Base-by-base conservation (phyloP, 1,284 basidiomycete genomes). In the Cystobasidium sp. region DNA sequence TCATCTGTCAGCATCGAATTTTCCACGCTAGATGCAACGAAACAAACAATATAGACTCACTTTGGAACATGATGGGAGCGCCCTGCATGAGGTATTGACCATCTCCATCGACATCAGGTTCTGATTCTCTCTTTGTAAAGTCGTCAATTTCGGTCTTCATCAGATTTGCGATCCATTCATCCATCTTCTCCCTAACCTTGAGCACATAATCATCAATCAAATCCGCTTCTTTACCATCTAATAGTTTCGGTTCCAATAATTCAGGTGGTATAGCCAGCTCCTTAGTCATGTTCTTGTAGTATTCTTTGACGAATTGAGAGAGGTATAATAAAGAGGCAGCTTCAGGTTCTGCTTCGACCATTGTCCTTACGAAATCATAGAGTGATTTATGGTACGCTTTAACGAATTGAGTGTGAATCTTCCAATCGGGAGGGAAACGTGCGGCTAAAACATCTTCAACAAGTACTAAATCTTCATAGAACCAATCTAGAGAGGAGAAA, bases 151-250 rank as follows among this genome's bases (percentile, higher is more conserved):
- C 97, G 43, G 92, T 91, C 81, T 88, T 90, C 91, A 97, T 96
- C 71, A 98, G 86, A 82, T 97, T 99, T 68, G 87, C 85, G 1
- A 92, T 91, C 97, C 97, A 99, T 83, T 99, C 95, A 84, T 98
- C 95, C 75, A 99, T 90, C 83, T 98, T 98, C 83, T 88, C 88
- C 81, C 96, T 89, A 83, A 99, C 96, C 76, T 98, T 86, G 77
- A 89, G 88, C 66, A 97, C 89, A 83, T 99, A 99, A 82, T 97
- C 94, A 80, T 99, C 96, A 78, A 99, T 94, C 71, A 99, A 88
- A 55, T 86, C 86, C 81, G 97, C 93, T 80, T 96, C 93, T 81
- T 94, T 93, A 72, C 96, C 96, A 75, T 93, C 95, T 18, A 99
- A 86, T 44, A 99, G 85, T 0, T 94, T 89, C 2, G 94, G 94